Conservation (phyloP, 768 basidiomycete species). For the Suillus discolor region DNA sequence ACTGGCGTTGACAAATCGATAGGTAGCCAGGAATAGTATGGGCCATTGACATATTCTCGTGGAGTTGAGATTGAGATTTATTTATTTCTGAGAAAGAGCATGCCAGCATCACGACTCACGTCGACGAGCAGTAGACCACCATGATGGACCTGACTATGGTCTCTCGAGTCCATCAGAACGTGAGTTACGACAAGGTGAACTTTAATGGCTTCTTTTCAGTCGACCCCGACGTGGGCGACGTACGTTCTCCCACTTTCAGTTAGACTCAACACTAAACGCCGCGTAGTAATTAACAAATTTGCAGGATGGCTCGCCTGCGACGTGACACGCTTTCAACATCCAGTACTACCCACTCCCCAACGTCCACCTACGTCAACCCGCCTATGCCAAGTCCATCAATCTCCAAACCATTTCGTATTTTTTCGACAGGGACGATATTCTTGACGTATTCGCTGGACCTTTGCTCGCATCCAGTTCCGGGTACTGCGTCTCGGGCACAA, state of each 20-base stretch:
- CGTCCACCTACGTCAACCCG: conserved; percentile 11
- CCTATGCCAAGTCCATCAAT: conserved; percentile 16
- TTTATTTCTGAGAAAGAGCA: neutral
- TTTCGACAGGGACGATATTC: conserved; percentile 82
- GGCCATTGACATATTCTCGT: neutral
- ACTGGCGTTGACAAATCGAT: neutral
- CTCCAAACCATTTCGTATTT: conserved; percentile 60
- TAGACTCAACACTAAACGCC: conserved; percentile 4
- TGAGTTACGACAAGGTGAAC: neutral
- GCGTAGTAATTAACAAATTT: neutral
- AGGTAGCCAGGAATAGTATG: neutral
- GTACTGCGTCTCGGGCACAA: conserved; percentile 67
- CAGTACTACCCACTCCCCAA: neutral
- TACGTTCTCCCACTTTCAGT: neutral
- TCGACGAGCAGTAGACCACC: neutral
- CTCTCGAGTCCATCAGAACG: neutral
- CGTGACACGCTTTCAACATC: conserved; percentile 20
- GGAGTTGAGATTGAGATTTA: neutral
- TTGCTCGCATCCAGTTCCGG: conserved; percentile 58
- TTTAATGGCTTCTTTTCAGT: conserved; percentile 6
- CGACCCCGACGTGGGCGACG: conserved; percentile 1
- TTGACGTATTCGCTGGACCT: conserved; percentile 71
- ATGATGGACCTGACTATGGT: neutral
- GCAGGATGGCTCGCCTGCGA: conserved; percentile 31
- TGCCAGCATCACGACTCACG: neutral